phyloP scores from a whole-genome alignment of 495 filamentous ascomycete species.

The Extremus antarcticus region DNA sequence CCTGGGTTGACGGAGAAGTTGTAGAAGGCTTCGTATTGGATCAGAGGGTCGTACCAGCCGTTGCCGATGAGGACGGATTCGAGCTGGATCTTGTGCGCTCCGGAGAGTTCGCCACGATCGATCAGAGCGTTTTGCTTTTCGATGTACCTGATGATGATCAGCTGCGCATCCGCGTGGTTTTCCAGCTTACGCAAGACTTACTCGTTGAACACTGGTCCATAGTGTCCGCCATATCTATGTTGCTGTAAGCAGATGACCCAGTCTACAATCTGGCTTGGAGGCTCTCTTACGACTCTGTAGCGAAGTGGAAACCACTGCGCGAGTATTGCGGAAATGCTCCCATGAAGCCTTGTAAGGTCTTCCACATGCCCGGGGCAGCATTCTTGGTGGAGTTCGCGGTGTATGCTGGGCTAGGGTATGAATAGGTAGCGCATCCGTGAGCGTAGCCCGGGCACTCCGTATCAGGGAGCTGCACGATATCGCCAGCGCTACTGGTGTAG shows the following conservation, averaged over 20 bases:
- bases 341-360: constrained; percentile 52
- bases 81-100: constrained; percentile 42
- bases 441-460: constrained; percentile 46
- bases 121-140: constrained; percentile 53
- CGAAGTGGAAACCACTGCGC: constrained; percentile 45
- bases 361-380: constrained; percentile 50
- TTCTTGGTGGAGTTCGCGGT: constrained; percentile 44
- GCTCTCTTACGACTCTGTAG: constrained; percentile 44
- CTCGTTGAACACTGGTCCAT: constrained; percentile 50
- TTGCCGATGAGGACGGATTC: constrained; percentile 48
- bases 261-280: too few species aligned
- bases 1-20: constrained; percentile 47
- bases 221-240: constrained; percentile 63
- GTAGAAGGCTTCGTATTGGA: constrained; percentile 55
- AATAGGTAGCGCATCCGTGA: constrained; percentile 43
- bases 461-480: constrained; percentile 33
- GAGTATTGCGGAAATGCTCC: constrained; percentile 53
- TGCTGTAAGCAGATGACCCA: too few species aligned
- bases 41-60: constrained; percentile 44
- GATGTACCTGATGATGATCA: constrained; percentile 36
- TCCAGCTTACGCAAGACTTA: too few species aligned
- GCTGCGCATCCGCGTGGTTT: neutral
- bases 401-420: constrained; percentile 38
- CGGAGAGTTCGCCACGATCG: constrained; percentile 18
- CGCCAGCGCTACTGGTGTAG: constrained; percentile 21